These are phyloP conservation scores for Psilocybe tampanensis DNA, from an alignment of 768 basidiomycete genomes.

Conservation along the genomic window DNA sequence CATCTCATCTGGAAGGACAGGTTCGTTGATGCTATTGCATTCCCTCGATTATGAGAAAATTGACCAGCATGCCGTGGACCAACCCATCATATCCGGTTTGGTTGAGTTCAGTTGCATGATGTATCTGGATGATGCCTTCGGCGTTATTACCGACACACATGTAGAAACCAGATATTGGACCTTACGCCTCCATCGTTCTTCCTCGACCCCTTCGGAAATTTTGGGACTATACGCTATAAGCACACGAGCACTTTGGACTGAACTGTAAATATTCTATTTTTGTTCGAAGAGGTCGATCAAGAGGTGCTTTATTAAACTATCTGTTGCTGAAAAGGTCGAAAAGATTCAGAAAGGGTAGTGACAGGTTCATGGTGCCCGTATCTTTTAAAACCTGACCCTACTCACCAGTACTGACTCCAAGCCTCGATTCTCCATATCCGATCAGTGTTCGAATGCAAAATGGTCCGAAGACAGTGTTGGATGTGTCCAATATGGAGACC, in stretches of 20 bases:
- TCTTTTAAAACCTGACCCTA: too few relatives aligned
- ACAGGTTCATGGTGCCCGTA: too few relatives aligned
- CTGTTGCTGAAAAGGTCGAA: neutral
- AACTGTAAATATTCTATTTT: neutral
- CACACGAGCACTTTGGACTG: neutral
- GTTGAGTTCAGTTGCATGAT: neutral
- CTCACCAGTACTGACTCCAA: too few relatives aligned
- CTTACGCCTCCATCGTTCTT: neutral
- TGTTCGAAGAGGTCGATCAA: neutral
- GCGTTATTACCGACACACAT: neutral
- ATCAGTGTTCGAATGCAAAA: too few relatives aligned
- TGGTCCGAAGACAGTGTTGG: too few relatives aligned
- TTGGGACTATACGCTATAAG: neutral
- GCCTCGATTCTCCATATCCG: too few relatives aligned
- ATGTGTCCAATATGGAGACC: neutral
- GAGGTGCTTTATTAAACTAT: neutral
- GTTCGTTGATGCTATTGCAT: neutral
- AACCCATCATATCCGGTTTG: neutral
- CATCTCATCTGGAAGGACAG: neutral
- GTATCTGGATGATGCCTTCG: neutral
- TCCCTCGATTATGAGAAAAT: neutral
- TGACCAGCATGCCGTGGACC: neutral
- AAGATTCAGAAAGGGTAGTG: neutral
- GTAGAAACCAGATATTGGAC: neutral
- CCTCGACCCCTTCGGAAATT: neutral